Conservation (phyloP, 2,329 filamentous ascomycete genomes). For the Aspergillus felis region DNA sequence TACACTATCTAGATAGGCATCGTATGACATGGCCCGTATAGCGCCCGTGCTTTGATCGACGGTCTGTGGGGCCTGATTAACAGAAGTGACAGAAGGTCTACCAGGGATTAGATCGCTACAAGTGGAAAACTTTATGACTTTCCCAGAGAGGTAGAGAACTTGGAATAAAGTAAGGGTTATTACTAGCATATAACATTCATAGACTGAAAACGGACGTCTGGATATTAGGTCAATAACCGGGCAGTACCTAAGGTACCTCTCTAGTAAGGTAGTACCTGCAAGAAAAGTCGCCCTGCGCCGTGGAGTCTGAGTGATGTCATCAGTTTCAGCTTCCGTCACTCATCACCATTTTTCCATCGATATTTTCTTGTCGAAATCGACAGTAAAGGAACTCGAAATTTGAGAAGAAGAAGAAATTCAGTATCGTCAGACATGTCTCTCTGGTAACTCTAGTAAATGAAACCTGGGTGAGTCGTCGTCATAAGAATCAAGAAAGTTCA, state of each 20-base stretch:
- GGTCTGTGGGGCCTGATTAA: not conserved
- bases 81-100: not conserved
- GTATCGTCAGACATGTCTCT: not conserved
- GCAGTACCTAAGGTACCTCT: not conserved
- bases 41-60: conserved; percentile 14
- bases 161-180: too few species aligned
- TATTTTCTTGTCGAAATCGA: not conserved
- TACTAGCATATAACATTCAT: not conserved
- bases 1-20: not conserved
- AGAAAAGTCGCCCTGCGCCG: not conserved
- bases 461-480: not conserved
- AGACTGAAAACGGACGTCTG: not conserved
- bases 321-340: not conserved
- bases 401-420: not conserved
- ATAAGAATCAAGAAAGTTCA: not conserved
- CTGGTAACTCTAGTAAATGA: not conserved
- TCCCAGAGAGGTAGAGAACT: not conserved
- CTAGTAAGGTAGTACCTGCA: not conserved
- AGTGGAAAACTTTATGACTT: not conserved
- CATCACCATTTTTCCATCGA: not conserved
- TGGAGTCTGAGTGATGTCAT: not conserved
- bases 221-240: not conserved
- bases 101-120: not conserved
- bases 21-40: not conserved
- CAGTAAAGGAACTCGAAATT: not conserved